Evolutionary conservation across 306 rosid genomes (phyloP), one percentile per base, ranked within the genome.

Genomic region (Medicago lupulina): DNA sequence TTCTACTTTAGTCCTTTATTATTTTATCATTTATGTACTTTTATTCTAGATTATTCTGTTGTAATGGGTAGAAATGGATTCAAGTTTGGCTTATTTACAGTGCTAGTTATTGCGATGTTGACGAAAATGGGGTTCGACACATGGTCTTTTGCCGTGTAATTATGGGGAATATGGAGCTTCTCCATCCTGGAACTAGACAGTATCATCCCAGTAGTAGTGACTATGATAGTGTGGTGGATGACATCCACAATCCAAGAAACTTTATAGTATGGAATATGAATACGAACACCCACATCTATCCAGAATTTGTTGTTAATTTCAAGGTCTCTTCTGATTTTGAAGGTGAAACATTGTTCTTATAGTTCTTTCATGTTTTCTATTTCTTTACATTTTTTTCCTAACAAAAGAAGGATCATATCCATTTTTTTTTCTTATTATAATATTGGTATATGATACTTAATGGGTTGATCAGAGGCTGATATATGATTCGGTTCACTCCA

Each of bases 201-300:
- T 84, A 17, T 70, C 91, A 51, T 82, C 97, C 98, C 58, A 74
- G 96, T 88, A 80, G 88, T 82, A 76, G 69, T 70, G 91, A 86
- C 47, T 91, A 80, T 86, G 98, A 93, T 82, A 89, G 87, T 85
- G 97, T 97, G 79, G 94, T 91, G 77, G 96, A 93, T 84, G 89
- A 87, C 82, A 76, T 89, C 75, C 80, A 82, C 80, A 79, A 74
- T 75, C 97, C 98, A n/a, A 85, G 65, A 51, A 55, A 68, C 82
- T 89, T 79, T 75, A 21, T 86, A 55, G 76, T 91, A 41, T 93
- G 98, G 98, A 87, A 86, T 82, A 86, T 89, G 92, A 93, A 91
- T 71, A 79, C 84, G 84, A 88, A 89, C 59, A 87, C 97, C 47
- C 96, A 91, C 83, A 83, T 93, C 77, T 86, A 83, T 88, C 97